These are phyloP conservation scores for Amyloporia xantha DNA, from an alignment of 768 basidiomycete species.

Conservation along the genomic window DNA sequence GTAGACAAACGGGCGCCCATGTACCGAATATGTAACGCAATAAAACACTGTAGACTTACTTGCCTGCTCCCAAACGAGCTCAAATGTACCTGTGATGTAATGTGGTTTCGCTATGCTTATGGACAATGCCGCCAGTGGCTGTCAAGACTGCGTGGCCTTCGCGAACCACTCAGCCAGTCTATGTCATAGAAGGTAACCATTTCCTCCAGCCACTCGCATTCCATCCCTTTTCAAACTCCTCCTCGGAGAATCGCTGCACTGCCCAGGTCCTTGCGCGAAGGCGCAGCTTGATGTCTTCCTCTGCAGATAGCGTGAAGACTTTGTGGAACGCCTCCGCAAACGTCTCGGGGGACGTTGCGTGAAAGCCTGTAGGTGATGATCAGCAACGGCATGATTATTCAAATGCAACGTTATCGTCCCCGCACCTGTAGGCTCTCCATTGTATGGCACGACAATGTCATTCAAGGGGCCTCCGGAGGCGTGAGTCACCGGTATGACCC, in stretches of 20 bases:
- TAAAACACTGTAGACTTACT: too few relatives aligned
- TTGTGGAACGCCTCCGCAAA: slow-evolving; percentile 65
- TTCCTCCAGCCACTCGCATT: slow-evolving; percentile 52
- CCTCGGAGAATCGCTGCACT: slow-evolving; percentile 64
- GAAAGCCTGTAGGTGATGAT: slow-evolving; percentile 58
- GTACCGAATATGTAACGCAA: background rate
- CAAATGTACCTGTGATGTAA: too few relatives aligned
- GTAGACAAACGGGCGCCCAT: background rate
- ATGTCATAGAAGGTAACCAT: too few relatives aligned
- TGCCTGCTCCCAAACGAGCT: too few relatives aligned
- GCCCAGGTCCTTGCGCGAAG: slow-evolving; percentile 66
- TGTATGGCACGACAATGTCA: slow-evolving; percentile 84
- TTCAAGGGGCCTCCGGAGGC: slow-evolving; percentile 88
- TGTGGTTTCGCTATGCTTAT: too few relatives aligned
- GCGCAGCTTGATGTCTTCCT: slow-evolving; percentile 57
- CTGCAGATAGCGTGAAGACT: slow-evolving; percentile 49
- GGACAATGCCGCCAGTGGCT: too few relatives aligned
- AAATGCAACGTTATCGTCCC: too few relatives aligned
- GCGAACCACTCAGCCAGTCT: too few relatives aligned
- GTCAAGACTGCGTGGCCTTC: too few relatives aligned
- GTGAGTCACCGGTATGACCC: slow-evolving; percentile 86
- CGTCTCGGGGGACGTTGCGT: slow-evolving; percentile 57
- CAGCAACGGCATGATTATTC: background rate
- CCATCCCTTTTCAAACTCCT: slow-evolving; percentile 77
- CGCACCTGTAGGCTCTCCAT: slow-evolving; percentile 63